Conservation (phyloP, 106 monocot species). For the Alisma plantagoaquatica region DNA sequence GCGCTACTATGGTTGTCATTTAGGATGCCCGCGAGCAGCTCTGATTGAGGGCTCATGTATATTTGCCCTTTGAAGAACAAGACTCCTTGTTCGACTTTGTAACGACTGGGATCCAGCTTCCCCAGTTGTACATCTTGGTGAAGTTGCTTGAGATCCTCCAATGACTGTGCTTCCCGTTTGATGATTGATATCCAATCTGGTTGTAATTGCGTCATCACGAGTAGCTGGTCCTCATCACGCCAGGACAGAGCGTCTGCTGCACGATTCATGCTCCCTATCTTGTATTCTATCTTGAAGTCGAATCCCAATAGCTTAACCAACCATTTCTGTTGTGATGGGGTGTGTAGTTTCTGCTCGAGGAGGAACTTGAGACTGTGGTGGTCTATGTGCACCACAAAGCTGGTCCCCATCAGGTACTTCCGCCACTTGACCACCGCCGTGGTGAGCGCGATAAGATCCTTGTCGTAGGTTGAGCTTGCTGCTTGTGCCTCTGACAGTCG, state of each 20-base stretch:
- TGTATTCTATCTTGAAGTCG: background rate
- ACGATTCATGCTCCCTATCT: background rate
- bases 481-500: too few relatives aligned
- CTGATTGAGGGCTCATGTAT: background rate
- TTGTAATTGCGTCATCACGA: too few relatives aligned
- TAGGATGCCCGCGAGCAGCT: background rate
- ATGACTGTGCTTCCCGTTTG: background rate
- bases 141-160: too few relatives aligned
- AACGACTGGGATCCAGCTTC: background rate
- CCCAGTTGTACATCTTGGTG: too few relatives aligned
- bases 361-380: background rate
- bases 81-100: background rate
- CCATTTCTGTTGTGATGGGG: background rate
- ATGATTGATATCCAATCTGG: background rate
- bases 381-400: background rate
- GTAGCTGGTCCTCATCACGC: too few relatives aligned
- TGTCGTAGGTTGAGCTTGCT: too few relatives aligned
- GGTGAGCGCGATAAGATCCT: too few relatives aligned
- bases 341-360: background rate
- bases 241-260: background rate
- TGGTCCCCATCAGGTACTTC: background rate
- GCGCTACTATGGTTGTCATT: background rate
- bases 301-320: constrained; percentile 3
- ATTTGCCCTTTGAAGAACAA: constrained; percentile 1
- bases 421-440: background rate